phyloP scores from a whole-genome alignment of 2,329 filamentous ascomycete species.

The Paecilomyces sp. region DNA sequence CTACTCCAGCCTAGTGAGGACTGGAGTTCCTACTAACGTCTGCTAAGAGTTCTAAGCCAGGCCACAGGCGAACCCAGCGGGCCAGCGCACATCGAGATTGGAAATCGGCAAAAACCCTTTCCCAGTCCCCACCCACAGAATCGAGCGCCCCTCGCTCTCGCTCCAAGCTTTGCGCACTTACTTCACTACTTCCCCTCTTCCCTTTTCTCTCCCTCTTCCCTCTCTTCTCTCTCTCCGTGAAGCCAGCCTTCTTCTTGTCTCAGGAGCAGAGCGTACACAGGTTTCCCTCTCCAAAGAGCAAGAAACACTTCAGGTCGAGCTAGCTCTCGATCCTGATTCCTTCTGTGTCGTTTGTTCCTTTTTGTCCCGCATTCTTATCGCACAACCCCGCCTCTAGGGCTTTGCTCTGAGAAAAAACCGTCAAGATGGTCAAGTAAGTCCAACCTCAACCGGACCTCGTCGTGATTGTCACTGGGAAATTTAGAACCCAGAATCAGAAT shows the following conservation, averaged over 20 bases:
- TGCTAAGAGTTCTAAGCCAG: too few species aligned
- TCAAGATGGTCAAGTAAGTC: conserved; percentile 99
- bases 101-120: conserved; percentile 23
- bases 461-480: not conserved
- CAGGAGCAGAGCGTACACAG: conserved; percentile 33
- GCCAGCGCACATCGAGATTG: conserved; percentile 16
- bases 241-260: conserved; percentile 16
- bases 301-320: conserved; percentile 31
- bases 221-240: conserved; percentile 18
- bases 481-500: too few species aligned
- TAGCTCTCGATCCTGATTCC: conserved; percentile 36
- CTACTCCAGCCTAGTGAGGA: too few species aligned
- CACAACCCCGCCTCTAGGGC: conserved; percentile 35
- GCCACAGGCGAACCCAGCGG: not conserved
- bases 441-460: conserved; percentile 6
- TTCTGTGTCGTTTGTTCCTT: conserved; percentile 29
- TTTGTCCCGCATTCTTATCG: conserved; percentile 14
- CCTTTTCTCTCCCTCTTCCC: conserved; percentile 11
- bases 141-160: conserved; percentile 6
- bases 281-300: conserved; percentile 17
- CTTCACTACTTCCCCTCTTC: conserved; percentile 10
- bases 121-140: conserved; percentile 5
- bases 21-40: too few species aligned
- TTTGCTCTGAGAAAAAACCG: conserved; percentile 50
- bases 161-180: conserved; percentile 2